Percentiles rank a stretch among this genome's conserved stretches.
Conservation (phyloP, 2,329 filamentous ascomycete species). For the Trichophyton mentagrophytes region DNA sequence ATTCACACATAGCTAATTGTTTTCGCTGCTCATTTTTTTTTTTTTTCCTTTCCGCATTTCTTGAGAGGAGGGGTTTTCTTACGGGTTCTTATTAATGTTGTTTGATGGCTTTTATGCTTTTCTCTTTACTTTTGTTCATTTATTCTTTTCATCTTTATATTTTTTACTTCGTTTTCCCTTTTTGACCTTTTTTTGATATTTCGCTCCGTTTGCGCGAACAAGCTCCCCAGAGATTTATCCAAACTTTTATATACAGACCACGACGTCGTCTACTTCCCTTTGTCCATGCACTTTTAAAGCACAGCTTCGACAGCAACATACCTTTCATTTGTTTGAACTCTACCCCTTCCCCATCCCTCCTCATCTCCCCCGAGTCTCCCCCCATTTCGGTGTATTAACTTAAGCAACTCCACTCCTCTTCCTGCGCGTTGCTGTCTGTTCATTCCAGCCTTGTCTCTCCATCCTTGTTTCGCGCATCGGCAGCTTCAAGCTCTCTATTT, state of each 20-base stretch:
- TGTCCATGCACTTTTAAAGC: neutral
- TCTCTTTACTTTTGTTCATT: neutral
- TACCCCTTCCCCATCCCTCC: neutral
- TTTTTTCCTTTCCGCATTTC: constrained; percentile 3
- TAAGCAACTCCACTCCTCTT: neutral
- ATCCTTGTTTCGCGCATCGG: neutral
- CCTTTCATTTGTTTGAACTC: neutral
- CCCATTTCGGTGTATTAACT: constrained; percentile 2
- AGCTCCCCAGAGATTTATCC: neutral
- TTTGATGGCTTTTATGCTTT: neutral
- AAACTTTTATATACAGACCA: constrained; percentile 10
- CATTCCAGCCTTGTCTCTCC: constrained; percentile 15
- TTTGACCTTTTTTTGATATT: neutral
- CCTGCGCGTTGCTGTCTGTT: constrained; percentile 20
- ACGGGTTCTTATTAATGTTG: neutral
- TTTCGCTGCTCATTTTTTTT: neutral
- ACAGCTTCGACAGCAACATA: constrained; percentile 4
- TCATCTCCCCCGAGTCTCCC: neutral
- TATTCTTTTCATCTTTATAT: neutral
- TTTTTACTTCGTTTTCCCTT: neutral
- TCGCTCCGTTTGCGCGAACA: constrained; percentile 11
- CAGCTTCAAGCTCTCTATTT: neutral
- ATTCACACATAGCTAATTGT: constrained; percentile 1
- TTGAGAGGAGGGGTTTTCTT: neutral
- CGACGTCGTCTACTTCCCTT: neutral